Evolutionary conservation across 768 basidiomycete genomes (phyloP).

Genomic region (Gloeopeniophorella convolvens): DNA sequence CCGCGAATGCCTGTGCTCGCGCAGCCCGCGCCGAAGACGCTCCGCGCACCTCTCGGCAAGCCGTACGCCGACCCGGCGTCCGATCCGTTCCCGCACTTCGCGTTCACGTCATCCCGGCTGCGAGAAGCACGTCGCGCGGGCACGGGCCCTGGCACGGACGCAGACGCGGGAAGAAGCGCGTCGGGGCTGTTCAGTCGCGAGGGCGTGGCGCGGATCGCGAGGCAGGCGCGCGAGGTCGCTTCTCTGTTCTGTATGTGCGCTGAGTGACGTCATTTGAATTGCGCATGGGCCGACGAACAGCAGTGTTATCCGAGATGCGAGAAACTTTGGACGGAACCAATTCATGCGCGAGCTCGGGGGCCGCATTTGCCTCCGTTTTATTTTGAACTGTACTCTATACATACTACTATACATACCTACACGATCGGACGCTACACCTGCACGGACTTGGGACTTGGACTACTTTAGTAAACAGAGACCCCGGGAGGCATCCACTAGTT

Average conservation of each 20-base stretch:
- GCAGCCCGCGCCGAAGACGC: slow-evolving; percentile 8
- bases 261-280: neutral
- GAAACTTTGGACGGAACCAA: no score
- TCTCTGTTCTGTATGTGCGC: slow-evolving; percentile 6
- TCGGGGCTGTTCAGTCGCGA: neutral
- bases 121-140: neutral
- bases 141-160: neutral
- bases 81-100: slow-evolving; percentile 9
- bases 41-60: slow-evolving; percentile 13
- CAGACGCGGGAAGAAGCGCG: neutral
- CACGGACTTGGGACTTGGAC: no score
- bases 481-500: no score
- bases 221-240: neutral
- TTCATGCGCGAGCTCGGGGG: no score
- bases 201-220: no score
- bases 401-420: no score
- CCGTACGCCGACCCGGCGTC: slow-evolving; percentile 4
- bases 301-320: no score
- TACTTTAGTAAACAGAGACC: no score
- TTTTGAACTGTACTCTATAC: no score
- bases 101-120: slow-evolving; percentile 8
- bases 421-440: no score
- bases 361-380: no score
- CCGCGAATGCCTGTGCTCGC: slow-evolving; percentile 2
- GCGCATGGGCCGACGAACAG: no score